A percentile compares a stretch with the other conserved stretches of the same genome.
phyloP scores from a whole-genome alignment of 768 basidiomycete genomes.

The Chalciporus piperatus region DNA sequence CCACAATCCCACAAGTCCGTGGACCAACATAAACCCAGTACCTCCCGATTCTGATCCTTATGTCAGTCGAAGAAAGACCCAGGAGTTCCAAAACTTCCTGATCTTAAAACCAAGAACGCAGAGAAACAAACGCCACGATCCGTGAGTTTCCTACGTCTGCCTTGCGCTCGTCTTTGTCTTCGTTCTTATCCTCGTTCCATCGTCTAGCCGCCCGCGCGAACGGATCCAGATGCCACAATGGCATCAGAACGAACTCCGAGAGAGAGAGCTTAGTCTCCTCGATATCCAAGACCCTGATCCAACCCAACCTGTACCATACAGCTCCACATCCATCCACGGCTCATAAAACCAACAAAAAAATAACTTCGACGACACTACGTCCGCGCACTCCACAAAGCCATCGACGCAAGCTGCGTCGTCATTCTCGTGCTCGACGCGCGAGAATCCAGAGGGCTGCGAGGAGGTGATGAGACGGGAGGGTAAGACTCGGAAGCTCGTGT shows the following conservation, averaged over 20 bases:
- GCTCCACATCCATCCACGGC: conserved; percentile 2
- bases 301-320: conserved; percentile 28
- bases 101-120: conserved; percentile 60
- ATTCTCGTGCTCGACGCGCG: conserved; percentile 90
- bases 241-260: no score
- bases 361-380: conserved; percentile 73
- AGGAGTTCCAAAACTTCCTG: conserved; percentile 82
- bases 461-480: conserved; percentile 82
- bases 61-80: conserved; percentile 78
- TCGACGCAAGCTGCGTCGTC: conserved; percentile 90
- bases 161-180: no score
- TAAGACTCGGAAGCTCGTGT: conserved; percentile 89
- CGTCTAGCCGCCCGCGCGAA: conserved; percentile 18
- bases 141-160: background rate
- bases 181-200: no score
- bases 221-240: conserved; percentile 60
- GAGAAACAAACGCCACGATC: conserved; percentile 44
- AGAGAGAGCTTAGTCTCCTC: conserved; percentile 48
- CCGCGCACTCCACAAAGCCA: conserved; percentile 82
- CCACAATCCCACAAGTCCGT: conserved; percentile 25
- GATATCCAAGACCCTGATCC: conserved; percentile 2
- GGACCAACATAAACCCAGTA: conserved; percentile 25
- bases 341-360: conserved; percentile 61
- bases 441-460: conserved; percentile 93
- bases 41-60: conserved; percentile 1